phyloP scores from a whole-genome alignment of 805 yeast genomes.

The Myxozyma udenii region DNA sequence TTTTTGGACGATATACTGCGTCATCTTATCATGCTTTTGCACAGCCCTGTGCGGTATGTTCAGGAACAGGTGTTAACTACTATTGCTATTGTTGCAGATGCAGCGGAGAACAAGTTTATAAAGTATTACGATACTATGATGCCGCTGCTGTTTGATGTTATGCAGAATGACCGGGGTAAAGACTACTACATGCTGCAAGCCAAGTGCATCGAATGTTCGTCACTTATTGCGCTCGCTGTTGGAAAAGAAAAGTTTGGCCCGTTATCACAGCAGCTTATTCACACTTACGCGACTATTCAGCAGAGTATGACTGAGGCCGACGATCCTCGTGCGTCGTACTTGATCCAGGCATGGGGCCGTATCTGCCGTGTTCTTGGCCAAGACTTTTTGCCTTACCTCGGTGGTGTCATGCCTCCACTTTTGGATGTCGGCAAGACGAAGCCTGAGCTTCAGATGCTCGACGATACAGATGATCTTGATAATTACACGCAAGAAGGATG shows the following conservation, averaged over 20 bases:
- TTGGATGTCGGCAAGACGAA: slow-evolving; percentile 80
- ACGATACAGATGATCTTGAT: slow-evolving; percentile 80
- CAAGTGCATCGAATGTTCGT: slow-evolving; percentile 92
- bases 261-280: slow-evolving; percentile 69
- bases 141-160: slow-evolving; percentile 78
- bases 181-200: slow-evolving; percentile 81
- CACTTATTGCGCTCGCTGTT: slow-evolving; percentile 90
- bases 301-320: slow-evolving; percentile 52
- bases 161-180: slow-evolving; percentile 68
- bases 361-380: slow-evolving; percentile 80
- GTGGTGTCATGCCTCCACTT: slow-evolving; percentile 85
- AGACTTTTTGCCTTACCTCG: slow-evolving; percentile 80
- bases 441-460: slow-evolving; percentile 84
- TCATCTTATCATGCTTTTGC: slow-evolving; percentile 70
- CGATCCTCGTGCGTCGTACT: slow-evolving; percentile 80
- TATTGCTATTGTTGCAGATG: slow-evolving; percentile 95
- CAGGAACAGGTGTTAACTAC: slow-evolving; percentile 97
- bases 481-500: slow-evolving; percentile 82
- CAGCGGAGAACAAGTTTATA: slow-evolving; percentile 81
- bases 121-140: slow-evolving; percentile 93
- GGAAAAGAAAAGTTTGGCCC: slow-evolving; percentile 84
- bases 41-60: slow-evolving; percentile 84
- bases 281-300: slow-evolving; percentile 71
- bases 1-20: slow-evolving; percentile 76
- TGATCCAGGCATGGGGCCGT: slow-evolving; percentile 96